Percentiles rank a stretch among this genome's conserved stretches.
These are phyloP conservation scores for Skeletonema grethae DNA, from an alignment of 108 stramenopile species.

Conservation along the genomic window DNA sequence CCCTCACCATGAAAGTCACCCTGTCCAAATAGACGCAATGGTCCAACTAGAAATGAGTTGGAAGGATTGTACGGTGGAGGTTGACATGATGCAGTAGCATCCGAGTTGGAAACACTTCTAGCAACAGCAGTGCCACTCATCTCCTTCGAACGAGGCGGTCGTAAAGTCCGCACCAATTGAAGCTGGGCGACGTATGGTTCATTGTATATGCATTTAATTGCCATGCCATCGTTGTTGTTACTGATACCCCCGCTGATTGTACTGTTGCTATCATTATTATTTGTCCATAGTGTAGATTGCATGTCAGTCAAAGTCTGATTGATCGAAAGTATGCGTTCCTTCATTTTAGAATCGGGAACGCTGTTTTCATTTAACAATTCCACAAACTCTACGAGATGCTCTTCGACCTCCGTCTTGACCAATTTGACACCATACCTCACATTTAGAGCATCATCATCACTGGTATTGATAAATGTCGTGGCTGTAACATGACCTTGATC, in stretches of 20 bases:
- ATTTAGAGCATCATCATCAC: not conserved
- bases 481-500: conserved; percentile 39
- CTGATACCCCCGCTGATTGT: not conserved
- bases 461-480: not conserved
- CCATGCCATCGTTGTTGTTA: not conserved
- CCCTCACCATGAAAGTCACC: conserved; percentile 38
- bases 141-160: conserved; percentile 53
- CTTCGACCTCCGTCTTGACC: not conserved
- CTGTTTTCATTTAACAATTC: conserved; percentile 10
- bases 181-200: conserved; percentile 57
- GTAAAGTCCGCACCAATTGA: conserved; percentile 58
- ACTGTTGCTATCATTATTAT: not conserved
- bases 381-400: conserved; percentile 25
- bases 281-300: conserved; percentile 21
- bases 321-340: conserved; percentile 28
- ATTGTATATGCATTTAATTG: conserved; percentile 29
- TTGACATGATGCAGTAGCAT: conserved; percentile 14
- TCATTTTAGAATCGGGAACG: not conserved
- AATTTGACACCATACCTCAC: conserved; percentile 51
- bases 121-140: conserved; percentile 16
- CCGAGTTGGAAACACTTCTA: not conserved
- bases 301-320: conserved; percentile 44
- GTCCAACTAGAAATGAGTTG: conserved; percentile 61
- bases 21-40: conserved; percentile 44
- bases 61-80: conserved; percentile 58